Conservation (phyloP, 2,329 filamentous ascomycete genomes). For the Aureobasidium sp. region DNA sequence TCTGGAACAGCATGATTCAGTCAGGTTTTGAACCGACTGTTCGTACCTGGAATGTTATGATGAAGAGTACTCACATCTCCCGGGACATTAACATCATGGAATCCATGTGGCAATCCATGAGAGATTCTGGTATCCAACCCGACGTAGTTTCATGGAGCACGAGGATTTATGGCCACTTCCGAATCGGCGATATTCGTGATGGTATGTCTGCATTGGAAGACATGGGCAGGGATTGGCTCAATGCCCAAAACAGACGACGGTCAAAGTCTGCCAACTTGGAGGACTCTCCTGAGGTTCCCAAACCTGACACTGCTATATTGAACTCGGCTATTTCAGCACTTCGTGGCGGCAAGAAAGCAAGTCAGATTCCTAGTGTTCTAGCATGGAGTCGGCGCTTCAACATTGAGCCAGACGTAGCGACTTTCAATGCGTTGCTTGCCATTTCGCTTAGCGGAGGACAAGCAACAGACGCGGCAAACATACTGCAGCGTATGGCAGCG, state of each 20-base stretch:
- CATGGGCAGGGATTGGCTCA: slow-evolving; percentile 56
- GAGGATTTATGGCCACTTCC: slow-evolving; percentile 60
- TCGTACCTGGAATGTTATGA: slow-evolving; percentile 65
- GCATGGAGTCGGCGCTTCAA: slow-evolving; percentile 34
- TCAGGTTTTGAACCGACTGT: slow-evolving; percentile 53
- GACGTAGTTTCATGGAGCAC: slow-evolving; percentile 64
- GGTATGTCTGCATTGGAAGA: slow-evolving; percentile 60
- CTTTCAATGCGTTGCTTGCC: slow-evolving; percentile 28
- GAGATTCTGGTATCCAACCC: slow-evolving; percentile 50
- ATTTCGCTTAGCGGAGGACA: slow-evolving; percentile 25
- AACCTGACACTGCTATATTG: slow-evolving; percentile 58
- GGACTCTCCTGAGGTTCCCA: slow-evolving; percentile 35
- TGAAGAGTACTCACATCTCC: slow-evolving; percentile 60
- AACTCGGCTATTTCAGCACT: slow-evolving; percentile 65
- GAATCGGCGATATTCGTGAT: slow-evolving; percentile 44
- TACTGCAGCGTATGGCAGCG: slow-evolving; percentile 37
- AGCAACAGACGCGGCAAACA: slow-evolving; percentile 27
- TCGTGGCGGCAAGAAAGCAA: slow-evolving; percentile 42
- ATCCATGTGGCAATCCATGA: slow-evolving; percentile 60
- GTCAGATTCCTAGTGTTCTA: slow-evolving; percentile 49
- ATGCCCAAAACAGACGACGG: slow-evolving; percentile 20
- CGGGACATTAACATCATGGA: slow-evolving; percentile 55
- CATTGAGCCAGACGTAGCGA: slow-evolving; percentile 29
- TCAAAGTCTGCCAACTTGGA: background rate
- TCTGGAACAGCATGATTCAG: slow-evolving; percentile 52